A percentile compares a stretch with the other conserved stretches of the same genome.
Conservation (phyloP, 805 yeast species). For the Starmerella sp. region DNA sequence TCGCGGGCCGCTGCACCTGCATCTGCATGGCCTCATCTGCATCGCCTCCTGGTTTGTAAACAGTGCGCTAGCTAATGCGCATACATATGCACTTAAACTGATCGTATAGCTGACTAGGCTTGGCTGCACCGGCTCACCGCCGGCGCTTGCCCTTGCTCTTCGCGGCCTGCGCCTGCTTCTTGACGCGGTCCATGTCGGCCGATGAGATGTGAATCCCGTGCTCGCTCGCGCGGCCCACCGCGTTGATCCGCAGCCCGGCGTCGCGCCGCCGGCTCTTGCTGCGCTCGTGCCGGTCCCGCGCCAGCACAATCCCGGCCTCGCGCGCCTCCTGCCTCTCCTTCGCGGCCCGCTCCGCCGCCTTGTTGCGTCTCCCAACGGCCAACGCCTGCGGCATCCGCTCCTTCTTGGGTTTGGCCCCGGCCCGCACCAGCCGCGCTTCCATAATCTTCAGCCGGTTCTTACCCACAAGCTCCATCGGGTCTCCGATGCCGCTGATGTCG, state of each 20-base stretch:
- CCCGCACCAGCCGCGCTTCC: constrained; percentile 29
- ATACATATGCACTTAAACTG: too few species aligned
- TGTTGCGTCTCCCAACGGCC: constrained; percentile 69
- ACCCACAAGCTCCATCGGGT: constrained; percentile 31
- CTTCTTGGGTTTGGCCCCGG: constrained; percentile 32
- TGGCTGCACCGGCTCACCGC: too few species aligned
- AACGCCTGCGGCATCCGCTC: constrained; percentile 83
- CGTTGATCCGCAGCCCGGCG: constrained; percentile 59
- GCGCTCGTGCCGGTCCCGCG: constrained; percentile 41
- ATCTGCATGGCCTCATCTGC: neutral
- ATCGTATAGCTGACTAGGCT: too few species aligned
- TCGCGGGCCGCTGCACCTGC: too few species aligned
- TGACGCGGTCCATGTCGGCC: constrained; percentile 20
- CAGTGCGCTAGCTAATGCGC: too few species aligned
- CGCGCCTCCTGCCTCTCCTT: constrained; percentile 62
- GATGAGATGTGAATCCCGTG: constrained; percentile 21
- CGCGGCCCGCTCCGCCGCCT: constrained; percentile 40
- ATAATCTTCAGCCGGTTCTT: constrained; percentile 30
- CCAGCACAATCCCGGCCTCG: constrained; percentile 82
- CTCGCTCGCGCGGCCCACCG: constrained; percentile 22
- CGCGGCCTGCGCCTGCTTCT: neutral
- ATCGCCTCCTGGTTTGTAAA: neutral
- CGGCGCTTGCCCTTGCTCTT: neutral
- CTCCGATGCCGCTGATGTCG: constrained; percentile 26
- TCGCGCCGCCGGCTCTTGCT: constrained; percentile 42